Evolutionary conservation across 192 early-diverging fungal species (phyloP).

Genomic region (Podila epicladia): DNA sequence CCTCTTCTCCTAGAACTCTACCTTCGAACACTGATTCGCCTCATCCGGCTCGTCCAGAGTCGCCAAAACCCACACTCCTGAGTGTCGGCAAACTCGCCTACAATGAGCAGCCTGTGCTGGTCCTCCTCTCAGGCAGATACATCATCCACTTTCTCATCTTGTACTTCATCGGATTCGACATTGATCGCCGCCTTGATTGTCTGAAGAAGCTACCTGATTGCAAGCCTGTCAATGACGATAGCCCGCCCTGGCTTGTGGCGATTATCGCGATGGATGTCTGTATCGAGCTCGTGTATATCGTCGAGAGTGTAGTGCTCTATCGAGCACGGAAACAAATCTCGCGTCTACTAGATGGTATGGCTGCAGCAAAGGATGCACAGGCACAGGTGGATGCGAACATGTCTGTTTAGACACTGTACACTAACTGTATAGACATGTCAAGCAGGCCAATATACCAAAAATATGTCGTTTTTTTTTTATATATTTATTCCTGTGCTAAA

Average conservation of each 20-base stretch:
- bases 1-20: neutral
- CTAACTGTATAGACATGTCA: too few relatives aligned
- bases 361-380: too few relatives aligned
- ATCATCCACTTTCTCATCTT: neutral
- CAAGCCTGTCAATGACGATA: neutral
- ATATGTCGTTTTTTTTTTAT: too few relatives aligned
- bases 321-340: neutral
- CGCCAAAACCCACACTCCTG: neutral
- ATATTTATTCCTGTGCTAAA: too few relatives aligned
- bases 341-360: neutral
- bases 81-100: neutral
- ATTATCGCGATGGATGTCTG: neutral
- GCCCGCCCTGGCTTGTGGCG: neutral
- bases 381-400: too few relatives aligned
- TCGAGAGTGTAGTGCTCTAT: neutral
- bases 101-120: neutral
- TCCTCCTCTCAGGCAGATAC: neutral
- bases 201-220: neutral
- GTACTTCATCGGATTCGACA: neutral
- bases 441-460: slow-evolving; percentile 3
- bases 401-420: too few relatives aligned
- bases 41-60: neutral
- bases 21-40: neutral
- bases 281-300: neutral
- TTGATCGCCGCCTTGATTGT: neutral